Evolutionary conservation across 139 green algal genomes (phyloP).

Genomic region (Coelastrella sp.): DNA sequence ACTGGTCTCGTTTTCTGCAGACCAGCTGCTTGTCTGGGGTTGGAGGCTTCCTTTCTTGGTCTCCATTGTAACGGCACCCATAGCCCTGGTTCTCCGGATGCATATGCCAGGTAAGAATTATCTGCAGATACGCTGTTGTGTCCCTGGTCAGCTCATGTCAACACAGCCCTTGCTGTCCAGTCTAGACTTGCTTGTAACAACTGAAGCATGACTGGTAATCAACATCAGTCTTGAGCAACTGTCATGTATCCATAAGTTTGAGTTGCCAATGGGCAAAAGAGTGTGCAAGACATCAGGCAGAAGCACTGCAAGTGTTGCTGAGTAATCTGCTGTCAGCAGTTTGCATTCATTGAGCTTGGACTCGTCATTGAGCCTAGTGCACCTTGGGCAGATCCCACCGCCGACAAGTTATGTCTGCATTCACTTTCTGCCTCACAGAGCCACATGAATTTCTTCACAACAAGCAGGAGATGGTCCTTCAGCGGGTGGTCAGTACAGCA

Average conservation of each 20-base stretch:
- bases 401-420: neutral
- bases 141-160: neutral
- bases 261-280: too few species aligned
- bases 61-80: neutral
- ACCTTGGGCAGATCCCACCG: neutral
- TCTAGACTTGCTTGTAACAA: neutral
- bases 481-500: conserved; percentile 34
- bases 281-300: too few species aligned
- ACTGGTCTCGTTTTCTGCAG: neutral
- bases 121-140: neutral
- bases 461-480: conserved; percentile 23
- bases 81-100: conserved; percentile 29
- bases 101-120: conserved; percentile 17
- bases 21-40: conserved; percentile 23
- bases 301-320: too few species aligned
- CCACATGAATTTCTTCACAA: conserved; percentile 23
- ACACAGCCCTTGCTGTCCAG: neutral
- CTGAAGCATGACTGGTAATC: too few species aligned
- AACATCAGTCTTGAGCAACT: too few species aligned
- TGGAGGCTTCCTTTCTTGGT: conserved; percentile 38
- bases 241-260: too few species aligned
- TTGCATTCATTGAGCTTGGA: too few species aligned
- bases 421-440: neutral
- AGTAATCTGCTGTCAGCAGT: too few species aligned
- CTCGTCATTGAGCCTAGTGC: too few species aligned